Evolutionary conservation across 1,284 basidiomycete species (phyloP), one percentile per base, ranked within the genome.

Genomic region (Salmacisia buchloeana): DNA sequence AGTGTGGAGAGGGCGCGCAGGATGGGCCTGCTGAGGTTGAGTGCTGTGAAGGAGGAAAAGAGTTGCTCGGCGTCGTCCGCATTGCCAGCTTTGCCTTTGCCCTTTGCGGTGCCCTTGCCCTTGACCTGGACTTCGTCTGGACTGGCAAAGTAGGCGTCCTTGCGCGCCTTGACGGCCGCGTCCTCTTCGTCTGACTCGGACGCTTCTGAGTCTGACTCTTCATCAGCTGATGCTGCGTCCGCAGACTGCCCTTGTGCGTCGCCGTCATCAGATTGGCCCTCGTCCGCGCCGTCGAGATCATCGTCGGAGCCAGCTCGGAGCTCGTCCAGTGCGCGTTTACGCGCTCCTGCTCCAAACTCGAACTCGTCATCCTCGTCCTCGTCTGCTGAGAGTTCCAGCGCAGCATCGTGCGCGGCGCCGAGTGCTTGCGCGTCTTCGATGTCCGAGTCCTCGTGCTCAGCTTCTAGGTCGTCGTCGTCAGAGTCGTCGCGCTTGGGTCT

Each of bases 21-120:
- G 54, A 97, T 84, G 0, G 91, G 91, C 35, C 93, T 88, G 0
- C 92, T 94, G 54, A 97, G 85, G 78, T 90, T 90, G 87, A 94
- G 90, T 31, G 86, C 85, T 21, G 89, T 82, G 81, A 96, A 94
- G 1, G 91, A 75, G 2, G 75, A 43, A 38, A 69, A 71, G 3
- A 69, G 65, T 60, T 69, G 68, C 2, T 63, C 61, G 61, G 76
- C 68, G 27, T 68, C 64, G 18, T 71, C 52, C 39, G 10, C 54
- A 3, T n/a, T 35, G 36, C 27, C 58, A 9, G 45, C 60, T 41
- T 18, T 25, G 21, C 41, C 45, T 52, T 62, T 63, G 29, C 60
- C 38, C 18, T 61, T 62, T 12, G 41, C 64, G 3, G 45, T 23
- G 9, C 39, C 29, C 33, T 52, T 45, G 10, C n/a, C 35, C 10